phyloP scores from a whole-genome alignment of 1,139 yeast species.

The Suhomyces terraborum region DNA sequence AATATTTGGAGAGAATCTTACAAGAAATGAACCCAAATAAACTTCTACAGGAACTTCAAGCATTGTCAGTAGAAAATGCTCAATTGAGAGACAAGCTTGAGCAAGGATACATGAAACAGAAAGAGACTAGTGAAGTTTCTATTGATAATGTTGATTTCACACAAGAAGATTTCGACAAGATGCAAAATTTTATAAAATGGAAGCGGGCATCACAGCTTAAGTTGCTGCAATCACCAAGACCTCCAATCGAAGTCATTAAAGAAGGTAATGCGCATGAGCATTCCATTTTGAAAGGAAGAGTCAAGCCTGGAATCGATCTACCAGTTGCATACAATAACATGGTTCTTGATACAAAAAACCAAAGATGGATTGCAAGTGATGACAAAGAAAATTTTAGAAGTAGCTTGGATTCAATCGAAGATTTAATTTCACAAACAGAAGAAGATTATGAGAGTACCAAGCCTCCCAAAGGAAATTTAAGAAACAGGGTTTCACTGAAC shows the following conservation, averaged over 20 bases:
- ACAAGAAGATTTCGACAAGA: conserved; percentile 21
- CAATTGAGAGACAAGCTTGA: conserved; percentile 17
- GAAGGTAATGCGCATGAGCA: conserved; percentile 15
- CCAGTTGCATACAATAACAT: conserved; percentile 43
- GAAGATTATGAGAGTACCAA: conserved; percentile 13
- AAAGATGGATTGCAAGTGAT: conserved; percentile 38
- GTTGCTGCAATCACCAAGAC: conserved; percentile 21
- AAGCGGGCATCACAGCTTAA: conserved; percentile 43
- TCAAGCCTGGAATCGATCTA: conserved; percentile 37
- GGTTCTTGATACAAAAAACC: conserved; percentile 41
- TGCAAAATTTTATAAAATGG: conserved; percentile 36
- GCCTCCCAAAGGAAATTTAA: conserved; percentile 5
- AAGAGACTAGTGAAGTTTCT: conserved; percentile 20
- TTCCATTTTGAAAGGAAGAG: conserved; percentile 29
- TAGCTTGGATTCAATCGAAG: conserved; percentile 49
- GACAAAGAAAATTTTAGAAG: conserved; percentile 32
- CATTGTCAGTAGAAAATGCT: conserved; percentile 20
- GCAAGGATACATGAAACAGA: neutral
- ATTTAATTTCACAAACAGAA: conserved; percentile 32
- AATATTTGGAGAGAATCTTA: conserved; percentile 23
- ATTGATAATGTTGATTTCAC: conserved; percentile 29
- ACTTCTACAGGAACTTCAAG: conserved; percentile 13
- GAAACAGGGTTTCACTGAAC: conserved; percentile 6
- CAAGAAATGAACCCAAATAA: conserved; percentile 15
- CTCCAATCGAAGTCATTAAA: conserved; percentile 16